Evolutionary conservation across 2,329 filamentous ascomycete species (phyloP), one percentile per base, ranked within the genome.

Genomic region (Neofusicoccum sp.): DNA sequence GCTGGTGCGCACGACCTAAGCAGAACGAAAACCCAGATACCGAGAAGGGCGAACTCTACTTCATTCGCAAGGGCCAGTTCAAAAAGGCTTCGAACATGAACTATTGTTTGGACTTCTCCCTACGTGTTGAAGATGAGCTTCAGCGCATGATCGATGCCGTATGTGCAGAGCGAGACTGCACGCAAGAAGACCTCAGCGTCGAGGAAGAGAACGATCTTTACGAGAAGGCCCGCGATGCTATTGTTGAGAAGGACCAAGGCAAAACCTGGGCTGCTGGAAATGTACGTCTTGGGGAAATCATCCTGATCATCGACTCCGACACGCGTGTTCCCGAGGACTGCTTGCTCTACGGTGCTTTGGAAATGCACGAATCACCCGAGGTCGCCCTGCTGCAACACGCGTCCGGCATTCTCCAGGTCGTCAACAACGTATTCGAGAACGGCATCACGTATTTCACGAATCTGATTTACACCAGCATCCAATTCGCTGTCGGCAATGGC

Each of bases 181-280:
- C 63, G 4, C 58, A 65, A 20, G 66, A 69, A 4, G 65, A 69
- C 33, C 58, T 70, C 9, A 66, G 64, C 2, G 64, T 64, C n/a
- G 58, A 54, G 11, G 58, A 61, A 12, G 49, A 63, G n/a, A 38
- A 61, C 6, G 49, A 58, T 12, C 16, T 63, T 8, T 63, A 63
- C 34, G 38, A 59, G 24, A 34, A n/a, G 14, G 51, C 51, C 6
- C 59, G 53, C 4, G 40, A 63, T 6, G 40, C 24, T n/a, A 49
- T 60, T 6, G n/a, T 56, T 4, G 61, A 62, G 28, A 40, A 28
- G 6, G 63, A 85, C 44, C 81, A 88, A 61, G 85, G 85, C 31
- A 82, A 85, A 14, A 86, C 86, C n/a, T 88, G 85, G 85, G 88
- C 89, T 33, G 87, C 88, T 68, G 89, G 89, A 60, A 89, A 91